Evolutionary conservation across 225 moss, liverwort and hornwort species (phyloP), one percentile per base, ranked within the genome.

Genomic region (Neckera pumila): DNA sequence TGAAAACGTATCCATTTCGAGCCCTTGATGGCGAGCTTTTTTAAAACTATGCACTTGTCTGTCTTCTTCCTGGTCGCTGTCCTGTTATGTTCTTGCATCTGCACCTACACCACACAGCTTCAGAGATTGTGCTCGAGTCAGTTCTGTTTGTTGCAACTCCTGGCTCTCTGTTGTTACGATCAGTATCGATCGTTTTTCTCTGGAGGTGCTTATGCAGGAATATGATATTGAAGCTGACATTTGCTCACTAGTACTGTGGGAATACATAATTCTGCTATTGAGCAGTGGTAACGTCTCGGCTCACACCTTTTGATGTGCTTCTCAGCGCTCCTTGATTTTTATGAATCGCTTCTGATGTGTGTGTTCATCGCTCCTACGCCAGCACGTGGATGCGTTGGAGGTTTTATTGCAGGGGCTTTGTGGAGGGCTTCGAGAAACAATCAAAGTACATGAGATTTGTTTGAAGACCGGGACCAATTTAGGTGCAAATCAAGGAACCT

Each of bases 351-450:
- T 86, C 75, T 94, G 49, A 91, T 69, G 47, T 81, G 69, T 63
- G 43, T 89, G 82, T 74, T 75, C 40, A 57, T 83, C 62, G 81
- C 80, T 89, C 51, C 43, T 87, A 72, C 75, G 88, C 82, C 94
- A 96, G 96, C 95, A 98, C 85, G 96, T 95, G 89, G 94, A 92
- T 92, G 97, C 95, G 43, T 66, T 96, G 85, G 96, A 96, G 92
- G 96, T 98, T 81, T 85, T 97, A 85, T 91, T 97, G 86, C 95
- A 96, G 89, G 97, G 95, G 45, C 95, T 98, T 43, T 98, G 95
- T 87, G 96, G 97, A 65, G 95, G 97, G 45, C 89, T 93, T 60
- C 92, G 96, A 77, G 96, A 98, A 92, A 93, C 94, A n/a, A 86
- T 96, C 53, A 95, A 93, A 92, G 93, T 94, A 30, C 96, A 98